Conservation (phyloP, 371 early-diverging fungal species). For the Rhizopus microsporus region DNA sequence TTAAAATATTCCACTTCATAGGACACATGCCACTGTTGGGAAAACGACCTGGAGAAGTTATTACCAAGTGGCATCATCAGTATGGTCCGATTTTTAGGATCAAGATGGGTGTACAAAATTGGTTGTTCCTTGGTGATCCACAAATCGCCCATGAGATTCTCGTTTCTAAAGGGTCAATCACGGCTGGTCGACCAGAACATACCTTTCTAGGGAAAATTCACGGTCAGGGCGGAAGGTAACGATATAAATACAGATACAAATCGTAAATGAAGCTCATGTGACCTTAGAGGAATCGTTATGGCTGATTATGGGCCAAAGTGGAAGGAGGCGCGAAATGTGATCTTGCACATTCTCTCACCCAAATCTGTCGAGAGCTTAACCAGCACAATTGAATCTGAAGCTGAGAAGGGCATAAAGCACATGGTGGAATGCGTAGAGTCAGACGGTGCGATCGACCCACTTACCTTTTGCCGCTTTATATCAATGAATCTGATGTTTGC, state of each 20-base stretch:
- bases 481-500: slow-evolving; percentile 15
- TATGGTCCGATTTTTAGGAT: slow-evolving; percentile 21
- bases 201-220: too few relatives aligned
- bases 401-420: slow-evolving; percentile 2
- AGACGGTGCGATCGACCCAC: slow-evolving; percentile 9
- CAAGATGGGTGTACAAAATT: slow-evolving; percentile 21
- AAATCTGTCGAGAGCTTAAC: slow-evolving; percentile 8
- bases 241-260: too few relatives aligned
- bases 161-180: neutral
- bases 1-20: neutral
- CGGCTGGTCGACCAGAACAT: too few relatives aligned
- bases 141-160: neutral
- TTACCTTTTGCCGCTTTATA: slow-evolving; percentile 2
- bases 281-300: slow-evolving; percentile 3
- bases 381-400: slow-evolving; percentile 3
- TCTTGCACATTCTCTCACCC: slow-evolving; percentile 6
- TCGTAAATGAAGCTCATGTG: too few relatives aligned
- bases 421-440: slow-evolving; percentile 5
- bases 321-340: slow-evolving; percentile 2
- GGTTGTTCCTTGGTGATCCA: slow-evolving; percentile 23
- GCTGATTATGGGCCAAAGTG: neutral
- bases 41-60: slow-evolving; percentile 7
- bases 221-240: too few relatives aligned
- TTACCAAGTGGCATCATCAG: slow-evolving; percentile 23
- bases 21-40: slow-evolving; percentile 18